Conservation (phyloP, 169 alveolate genomes). For the Plasmodium yoelii region DNA sequence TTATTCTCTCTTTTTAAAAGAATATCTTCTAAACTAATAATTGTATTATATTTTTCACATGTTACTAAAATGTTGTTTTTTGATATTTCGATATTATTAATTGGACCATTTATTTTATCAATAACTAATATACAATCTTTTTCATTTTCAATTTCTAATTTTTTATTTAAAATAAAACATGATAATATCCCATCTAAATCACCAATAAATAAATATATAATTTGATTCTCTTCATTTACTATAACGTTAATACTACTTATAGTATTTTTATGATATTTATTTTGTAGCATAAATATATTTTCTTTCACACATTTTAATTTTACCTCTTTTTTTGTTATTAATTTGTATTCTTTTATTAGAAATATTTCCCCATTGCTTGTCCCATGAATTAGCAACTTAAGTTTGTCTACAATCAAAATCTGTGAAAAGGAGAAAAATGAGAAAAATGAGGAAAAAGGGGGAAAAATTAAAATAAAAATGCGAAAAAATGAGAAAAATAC, state of each 20-base stretch:
- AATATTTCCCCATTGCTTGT: constrained; percentile 46
- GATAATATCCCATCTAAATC: constrained; percentile 58
- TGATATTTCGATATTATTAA: constrained; percentile 43
- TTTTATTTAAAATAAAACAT: constrained; percentile 31
- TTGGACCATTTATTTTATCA: constrained; percentile 55
- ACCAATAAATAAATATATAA: constrained; percentile 48
- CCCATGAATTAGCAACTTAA: constrained; percentile 27
- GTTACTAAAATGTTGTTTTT: constrained; percentile 41
- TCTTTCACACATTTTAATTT: not conserved
- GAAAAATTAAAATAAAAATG: too few relatives aligned
- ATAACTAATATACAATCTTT: constrained; percentile 11
- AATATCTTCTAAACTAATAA: constrained; percentile 31
- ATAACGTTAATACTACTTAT: constrained; percentile 52
- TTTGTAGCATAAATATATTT: not conserved
- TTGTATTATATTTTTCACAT: constrained; percentile 42
- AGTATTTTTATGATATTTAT: constrained; percentile 14
- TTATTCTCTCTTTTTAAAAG: constrained; percentile 10
- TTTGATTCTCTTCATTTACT: constrained; percentile 5
- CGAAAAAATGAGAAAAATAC: too few relatives aligned
- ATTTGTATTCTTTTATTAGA: constrained; percentile 2
- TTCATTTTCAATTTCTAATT: constrained; percentile 13
- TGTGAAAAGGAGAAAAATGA: too few relatives aligned
- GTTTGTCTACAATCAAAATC: constrained; percentile 25
- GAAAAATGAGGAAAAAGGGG: too few relatives aligned
- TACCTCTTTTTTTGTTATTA: constrained; percentile 13